These are phyloP conservation scores for Penicillium longicatenatum DNA, from an alignment of 495 filamentous ascomycete genomes.

Conservation along the genomic window DNA sequence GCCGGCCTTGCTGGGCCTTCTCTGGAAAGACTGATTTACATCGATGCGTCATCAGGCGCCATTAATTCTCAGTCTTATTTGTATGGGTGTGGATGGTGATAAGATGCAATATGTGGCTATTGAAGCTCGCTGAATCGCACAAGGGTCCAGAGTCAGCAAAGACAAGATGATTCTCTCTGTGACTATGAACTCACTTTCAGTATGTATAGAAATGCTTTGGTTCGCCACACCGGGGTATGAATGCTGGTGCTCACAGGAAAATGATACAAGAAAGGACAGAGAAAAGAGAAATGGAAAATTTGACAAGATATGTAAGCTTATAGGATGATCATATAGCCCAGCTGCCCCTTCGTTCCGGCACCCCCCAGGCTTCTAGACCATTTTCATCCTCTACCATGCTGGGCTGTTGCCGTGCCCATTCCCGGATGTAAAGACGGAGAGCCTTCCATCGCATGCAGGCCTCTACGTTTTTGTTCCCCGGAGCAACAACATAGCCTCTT, in stretches of 20 bases:
- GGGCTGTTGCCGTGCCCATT: constrained; percentile 83
- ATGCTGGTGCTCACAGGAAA: not conserved
- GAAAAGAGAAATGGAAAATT: not conserved
- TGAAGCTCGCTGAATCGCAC: not conserved
- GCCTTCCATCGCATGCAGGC: constrained; percentile 76
- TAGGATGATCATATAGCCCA: constrained; percentile 66
- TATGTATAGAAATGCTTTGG: not conserved
- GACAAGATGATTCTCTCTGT: not conserved
- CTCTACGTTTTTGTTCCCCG: constrained; percentile 37
- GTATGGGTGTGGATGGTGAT: not conserved
- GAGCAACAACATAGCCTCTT: constrained; percentile 66
- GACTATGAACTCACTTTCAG: not conserved
- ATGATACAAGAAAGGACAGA: not conserved
- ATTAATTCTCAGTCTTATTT: not conserved
- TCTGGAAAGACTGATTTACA: not conserved
- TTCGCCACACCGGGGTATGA: not conserved
- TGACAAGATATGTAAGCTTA: not conserved
- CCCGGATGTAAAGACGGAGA: constrained; percentile 74
- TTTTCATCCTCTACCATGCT: constrained; percentile 55
- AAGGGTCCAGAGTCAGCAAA: not conserved
- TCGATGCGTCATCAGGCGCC: not conserved
- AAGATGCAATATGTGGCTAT: not conserved
- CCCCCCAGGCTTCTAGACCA: constrained; percentile 66
- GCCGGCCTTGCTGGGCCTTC: not conserved
- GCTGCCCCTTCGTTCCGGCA: constrained; percentile 72